These are phyloP conservation scores for Tuber aestivum DNA, from an alignment of 495 filamentous ascomycete genomes.

Conservation along the genomic window DNA sequence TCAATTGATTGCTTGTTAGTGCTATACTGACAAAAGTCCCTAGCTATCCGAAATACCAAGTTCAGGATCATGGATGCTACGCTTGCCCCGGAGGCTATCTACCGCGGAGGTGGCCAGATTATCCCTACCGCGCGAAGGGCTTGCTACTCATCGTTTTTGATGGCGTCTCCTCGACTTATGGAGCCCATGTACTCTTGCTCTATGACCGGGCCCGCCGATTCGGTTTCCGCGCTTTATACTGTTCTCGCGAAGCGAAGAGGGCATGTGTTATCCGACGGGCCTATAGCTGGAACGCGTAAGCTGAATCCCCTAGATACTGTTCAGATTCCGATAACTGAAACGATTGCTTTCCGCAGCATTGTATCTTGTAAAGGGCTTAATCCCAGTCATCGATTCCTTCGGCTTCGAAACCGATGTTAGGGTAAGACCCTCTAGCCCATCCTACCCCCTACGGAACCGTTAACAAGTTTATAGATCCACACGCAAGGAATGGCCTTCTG, in stretches of 20 bases:
- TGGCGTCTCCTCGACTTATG: constrained; percentile 93
- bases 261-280: constrained; percentile 86
- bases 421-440: neutral
- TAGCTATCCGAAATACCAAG: constrained; percentile 91
- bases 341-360: constrained; percentile 49
- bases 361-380: constrained; percentile 79
- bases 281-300: constrained; percentile 77
- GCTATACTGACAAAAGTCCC: constrained; percentile 12
- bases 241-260: constrained; percentile 81
- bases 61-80: constrained; percentile 89
- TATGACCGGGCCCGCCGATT: constrained; percentile 89
- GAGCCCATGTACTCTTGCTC: constrained; percentile 87
- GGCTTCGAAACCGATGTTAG: constrained; percentile 95
- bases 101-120: constrained; percentile 91
- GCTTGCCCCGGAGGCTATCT: constrained; percentile 82
- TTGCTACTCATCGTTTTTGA: constrained; percentile 89
- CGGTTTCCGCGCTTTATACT: constrained; percentile 82
- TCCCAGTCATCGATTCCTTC: constrained; percentile 94
- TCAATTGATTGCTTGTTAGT: neutral
- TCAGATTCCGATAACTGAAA: neutral
- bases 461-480: constrained; percentile 54
- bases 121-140: constrained; percentile 89
- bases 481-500: constrained; percentile 88
- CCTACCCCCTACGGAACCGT: neutral
- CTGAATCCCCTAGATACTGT: neutral